Base-by-base conservation (phyloP, 768 basidiomycete species). In the Hericium rajendrae region DNA sequence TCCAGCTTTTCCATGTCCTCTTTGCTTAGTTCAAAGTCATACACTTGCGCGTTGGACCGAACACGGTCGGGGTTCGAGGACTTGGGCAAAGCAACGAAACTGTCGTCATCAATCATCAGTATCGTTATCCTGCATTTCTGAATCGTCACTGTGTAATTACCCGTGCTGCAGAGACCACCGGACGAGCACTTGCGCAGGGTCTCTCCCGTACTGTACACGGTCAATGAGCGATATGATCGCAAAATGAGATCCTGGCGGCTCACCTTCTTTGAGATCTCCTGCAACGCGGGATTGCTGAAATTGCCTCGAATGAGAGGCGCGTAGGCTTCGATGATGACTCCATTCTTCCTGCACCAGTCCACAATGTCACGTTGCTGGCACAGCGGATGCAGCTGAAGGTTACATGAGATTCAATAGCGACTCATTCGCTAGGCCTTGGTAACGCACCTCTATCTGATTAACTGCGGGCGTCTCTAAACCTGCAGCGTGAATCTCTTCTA, bases 141-240 rank as follows among this genome's bases (percentile, higher is more conserved):
- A 38, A 12, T 9, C 43, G n/a, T 16, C 48, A 28, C n/a, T 54
- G 55, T 46, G 49, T 55, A 71, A 80, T 51, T 63, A 88, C 88
- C 84, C 84, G 65, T 79, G 82, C 68, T 97, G 94, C 40, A 97
- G 73, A 39, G 91, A 94, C 91, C 93, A 97, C 22, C 94, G 81
- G 56, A 97, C 73, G 15, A 97, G 78, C 48, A 95, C 75, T 65
- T 97, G 94, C 16, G 91, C 84, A 4, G 80, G 78, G 43, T 84
- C 80, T 55, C 81, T 80, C 43, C 70, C 69, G 61, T 83, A 69
- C 85, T 90, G 59, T 20, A 43, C 8, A 32, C 9, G 37, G 24
- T 11, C 18, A 20, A 38, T 15, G 9, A 24, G 22, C n/a, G 57
- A 20, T 32, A 3, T 24, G 12, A 51, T 32, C 9, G 40, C 15